Evolutionary conservation across 257 asterid genomes (phyloP), one percentile per base, ranked within the genome.

Genomic region (Ajuga chamaepitys): DNA sequence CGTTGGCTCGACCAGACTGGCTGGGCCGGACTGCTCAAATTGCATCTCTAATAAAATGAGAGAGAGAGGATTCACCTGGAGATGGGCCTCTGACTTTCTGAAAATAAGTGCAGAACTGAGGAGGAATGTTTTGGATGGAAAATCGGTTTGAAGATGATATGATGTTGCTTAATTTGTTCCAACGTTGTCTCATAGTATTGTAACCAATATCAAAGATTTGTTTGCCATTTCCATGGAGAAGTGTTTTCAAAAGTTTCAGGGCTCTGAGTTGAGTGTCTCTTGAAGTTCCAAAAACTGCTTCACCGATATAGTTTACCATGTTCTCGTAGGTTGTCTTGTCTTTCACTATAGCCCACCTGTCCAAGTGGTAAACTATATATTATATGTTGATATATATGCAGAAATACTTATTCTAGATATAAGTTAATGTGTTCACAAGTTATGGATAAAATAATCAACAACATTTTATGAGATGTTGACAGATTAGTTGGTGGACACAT

Each of bases 321-420:
- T 72, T 79, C 2, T 16, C 1, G 64, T 79, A 83, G 10, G 81
- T 80, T 28, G 34, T 34, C 72, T 78, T 30, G n/a, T 90, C 87
- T 66, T 72, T 87, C 47, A 87, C 72, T 2, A 85, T 42, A 10
- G 95, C 95, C 95, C 97, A 90, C 48, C 96, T 89, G 67, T 67
- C 20, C 13, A 17, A 17, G n/a, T n/a, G n/a, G n/a, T n/a, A n/a
- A n/a, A n/a, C n/a, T n/a, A n/a, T n/a, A n/a, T n/a, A n/a, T n/a
- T n/a, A n/a, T n/a, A n/a, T n/a, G n/a, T n/a, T n/a, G n/a, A n/a
- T n/a, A n/a, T n/a, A n/a, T n/a, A n/a, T n/a, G n/a, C n/a, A n/a
- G n/a, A n/a, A n/a, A n/a, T n/a, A n/a, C n/a, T n/a, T n/a, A n/a
- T n/a, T n/a, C n/a, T n/a, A n/a, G n/a, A n/a, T n/a, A n/a, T n/a